Evolutionary conservation across 1,284 basidiomycete genomes (phyloP), one percentile per base, ranked within the genome.

Genomic region (Stygiomarasmius scandens): DNA sequence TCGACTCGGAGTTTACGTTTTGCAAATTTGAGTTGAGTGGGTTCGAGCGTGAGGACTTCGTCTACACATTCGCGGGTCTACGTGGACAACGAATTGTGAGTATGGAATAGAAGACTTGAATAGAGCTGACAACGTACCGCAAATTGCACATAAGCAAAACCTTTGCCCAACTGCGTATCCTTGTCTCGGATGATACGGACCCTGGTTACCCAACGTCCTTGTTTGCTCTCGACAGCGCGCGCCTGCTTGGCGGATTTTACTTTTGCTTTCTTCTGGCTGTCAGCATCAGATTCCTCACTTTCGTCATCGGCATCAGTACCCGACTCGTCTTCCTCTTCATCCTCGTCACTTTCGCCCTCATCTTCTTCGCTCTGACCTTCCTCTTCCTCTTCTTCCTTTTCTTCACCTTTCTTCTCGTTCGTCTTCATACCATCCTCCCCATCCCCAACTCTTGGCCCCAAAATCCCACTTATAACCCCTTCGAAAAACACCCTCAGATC

Each of bases 101-200:
- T 14, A 14, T 34, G 14, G 32, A 34, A 8, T 34, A 8, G 32
- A 14, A 34, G 14, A 34, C 32, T 8, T 34, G 29, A 45, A 12
- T 9, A 12, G 59, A 63, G 25, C 19, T 19, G 53, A 38, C 58
- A 20, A 83, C 89, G 67, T 70, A 94, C 95, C 54, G 78, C 70
- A 64, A 98, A 95, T 64, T 94, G 89, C 9, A 98, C 89, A 70
- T 98, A 98, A 10, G 90, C 96, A 69, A 99, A 96, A 1, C 96
- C 96, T 75, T 98, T 98, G n/a, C 96, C 96, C 34, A 98, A 83
- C 65, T 96, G 95, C 0, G 95, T 97, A 56, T 94, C 94, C 64
- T 86, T 86, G 73, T 99, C 96, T 47, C 95, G 84, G 47, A 99
- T 82, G 59, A 98, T 86, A 32, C 96, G 85, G 9, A 98, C 95